Evolutionary conservation across 495 filamentous ascomycete species (phyloP), one percentile per base, ranked within the genome.

Genomic region (Evansstolkia leycettana): DNA sequence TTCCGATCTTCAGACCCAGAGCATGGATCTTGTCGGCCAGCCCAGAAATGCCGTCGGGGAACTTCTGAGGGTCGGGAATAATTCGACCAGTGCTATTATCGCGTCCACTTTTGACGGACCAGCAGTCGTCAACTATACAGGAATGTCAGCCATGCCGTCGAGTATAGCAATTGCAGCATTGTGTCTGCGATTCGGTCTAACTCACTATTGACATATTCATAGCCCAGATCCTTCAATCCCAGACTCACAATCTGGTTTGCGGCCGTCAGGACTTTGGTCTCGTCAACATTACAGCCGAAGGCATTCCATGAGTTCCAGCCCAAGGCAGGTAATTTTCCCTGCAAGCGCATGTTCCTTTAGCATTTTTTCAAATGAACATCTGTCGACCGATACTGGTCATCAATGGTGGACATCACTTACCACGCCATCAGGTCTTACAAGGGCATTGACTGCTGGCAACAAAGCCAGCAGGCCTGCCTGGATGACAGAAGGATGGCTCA

Each of bases 231-330:
- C 41, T 71, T 66, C 28, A 82, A 56, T 0, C 76, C 75, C 17
- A 65, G 49, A 28, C 63, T 48, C 8, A 75, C 48, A 32, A 77
- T 60, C 28, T 60, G 45, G 19, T 61, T 50, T 1, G 70, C 75
- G 0, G 71, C 70, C 11, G 51, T 60, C 31, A 77, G 38, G 36
- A 78, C 56, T 28, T 69, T 62, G 9, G 41, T 50, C 31, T 72
- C 69, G 37, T 69, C 52, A 31, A 78, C 67, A 38, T 74, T 57
- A 50, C 74, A 77, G 4, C 50, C 60, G 41, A 71, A 75, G 7
- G 71, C 67, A 45, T 78, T 80, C 73, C 69, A 74, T 1, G 62
- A 67, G 45, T 73, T 76, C 66, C 72, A 79, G 8, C 74, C 72
- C 12, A 77, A 49, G n/a, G 72, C 67, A 10, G 73, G 72, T 4